phyloP scores from a whole-genome alignment of 208 protist species.

The Jaenimonas drosophilae region DNA sequence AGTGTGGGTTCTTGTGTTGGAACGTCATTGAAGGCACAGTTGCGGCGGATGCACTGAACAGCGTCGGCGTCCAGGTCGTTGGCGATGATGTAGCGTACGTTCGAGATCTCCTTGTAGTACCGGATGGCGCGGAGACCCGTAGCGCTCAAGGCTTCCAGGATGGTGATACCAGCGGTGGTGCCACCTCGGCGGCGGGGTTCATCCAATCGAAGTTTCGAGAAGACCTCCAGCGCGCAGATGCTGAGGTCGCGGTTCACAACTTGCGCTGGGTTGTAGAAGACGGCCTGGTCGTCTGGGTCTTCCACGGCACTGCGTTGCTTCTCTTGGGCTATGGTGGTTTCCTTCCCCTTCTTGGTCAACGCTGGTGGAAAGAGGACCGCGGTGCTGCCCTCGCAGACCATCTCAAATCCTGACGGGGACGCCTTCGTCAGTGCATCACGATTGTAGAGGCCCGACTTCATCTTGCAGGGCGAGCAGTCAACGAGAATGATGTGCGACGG shows the following conservation, averaged over 20 bases:
- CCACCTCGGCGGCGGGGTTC: constrained; percentile 58
- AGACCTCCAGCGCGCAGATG: constrained; percentile 89
- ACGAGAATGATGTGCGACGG: not conserved
- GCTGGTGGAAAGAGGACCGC: constrained; percentile 73
- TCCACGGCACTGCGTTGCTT: constrained; percentile 5
- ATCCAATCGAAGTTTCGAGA: constrained; percentile 27
- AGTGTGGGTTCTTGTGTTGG: constrained; percentile 37
- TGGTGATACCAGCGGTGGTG: constrained; percentile 74
- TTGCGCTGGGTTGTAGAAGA: constrained; percentile 98
- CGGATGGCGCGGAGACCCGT: constrained; percentile 96
- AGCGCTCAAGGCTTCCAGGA: constrained; percentile 97
- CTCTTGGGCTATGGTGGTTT: not conserved
- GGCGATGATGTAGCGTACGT: constrained; percentile 94
- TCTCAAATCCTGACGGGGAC: constrained; percentile 46
- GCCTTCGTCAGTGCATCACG: constrained; percentile 35
- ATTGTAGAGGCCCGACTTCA: constrained; percentile 56
- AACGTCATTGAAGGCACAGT: constrained; percentile 94
- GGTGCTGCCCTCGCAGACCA: constrained; percentile 65
- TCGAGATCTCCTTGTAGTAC: constrained; percentile 96
- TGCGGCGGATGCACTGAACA: constrained; percentile 92
- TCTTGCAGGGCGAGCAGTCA: not conserved
- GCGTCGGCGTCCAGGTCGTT: constrained; percentile 97
- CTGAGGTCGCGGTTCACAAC: constrained; percentile 98
- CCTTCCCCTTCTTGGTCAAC: constrained; percentile 5
- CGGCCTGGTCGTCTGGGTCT: constrained; percentile 60